phyloP scores from a whole-genome alignment of 2,329 filamentous ascomycete species.

The Diaporthe sp. region DNA sequence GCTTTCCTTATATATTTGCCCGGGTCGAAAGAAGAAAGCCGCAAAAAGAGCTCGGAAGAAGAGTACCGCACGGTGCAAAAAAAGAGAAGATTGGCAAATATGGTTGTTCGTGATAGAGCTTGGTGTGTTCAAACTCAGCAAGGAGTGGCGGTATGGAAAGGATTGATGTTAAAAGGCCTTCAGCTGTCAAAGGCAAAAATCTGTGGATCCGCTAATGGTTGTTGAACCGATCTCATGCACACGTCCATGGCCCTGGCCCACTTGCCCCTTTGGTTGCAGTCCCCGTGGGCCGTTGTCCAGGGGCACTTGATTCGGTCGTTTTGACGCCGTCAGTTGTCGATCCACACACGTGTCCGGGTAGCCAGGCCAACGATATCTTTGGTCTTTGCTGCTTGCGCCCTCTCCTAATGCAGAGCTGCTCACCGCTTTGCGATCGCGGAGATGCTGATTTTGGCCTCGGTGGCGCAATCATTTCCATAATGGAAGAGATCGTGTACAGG shows the following conservation, averaged over 20 bases:
- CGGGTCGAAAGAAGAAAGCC: neutral
- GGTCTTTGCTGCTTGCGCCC: neutral
- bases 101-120: neutral
- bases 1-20: too few relatives aligned
- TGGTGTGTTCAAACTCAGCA: neutral
- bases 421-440: constrained; percentile 2
- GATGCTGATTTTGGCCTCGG: neutral
- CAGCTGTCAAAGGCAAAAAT: neutral
- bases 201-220: constrained; percentile 3
- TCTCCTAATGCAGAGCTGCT: constrained; percentile 3
- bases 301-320: constrained; percentile 21
- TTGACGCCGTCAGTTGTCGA: constrained; percentile 29
- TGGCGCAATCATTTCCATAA: neutral
- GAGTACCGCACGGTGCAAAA: neutral
- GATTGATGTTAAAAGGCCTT: neutral
- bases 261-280: constrained; percentile 17
- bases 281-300: neutral
- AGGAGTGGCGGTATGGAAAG: neutral
- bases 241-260: neutral
- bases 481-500: neutral
- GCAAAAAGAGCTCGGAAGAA: neutral
- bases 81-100: neutral
- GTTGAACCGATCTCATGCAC: neutral
- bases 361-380: constrained; percentile 3
- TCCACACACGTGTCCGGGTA: constrained; percentile 11